Evolutionary conservation across 306 rosid species (phyloP).

Genomic region (Oemleria cerasiformis): DNA sequence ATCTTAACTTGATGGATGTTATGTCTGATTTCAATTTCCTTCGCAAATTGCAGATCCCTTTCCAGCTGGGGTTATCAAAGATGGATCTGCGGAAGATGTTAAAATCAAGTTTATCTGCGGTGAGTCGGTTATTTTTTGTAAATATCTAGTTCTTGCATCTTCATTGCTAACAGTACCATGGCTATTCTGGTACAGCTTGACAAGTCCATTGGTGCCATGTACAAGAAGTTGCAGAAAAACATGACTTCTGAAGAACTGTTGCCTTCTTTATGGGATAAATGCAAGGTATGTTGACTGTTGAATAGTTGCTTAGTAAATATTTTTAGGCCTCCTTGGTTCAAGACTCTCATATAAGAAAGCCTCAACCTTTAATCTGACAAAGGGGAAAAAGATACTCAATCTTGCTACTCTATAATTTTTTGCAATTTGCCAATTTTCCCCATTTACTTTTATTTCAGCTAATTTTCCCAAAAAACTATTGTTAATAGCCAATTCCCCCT

Average conservation of each 20-base stretch:
- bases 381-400: background rate
- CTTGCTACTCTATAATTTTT: no score
- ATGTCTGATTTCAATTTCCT: constrained; percentile 21
- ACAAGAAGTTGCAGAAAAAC: constrained; percentile 93
- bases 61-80: constrained; percentile 90
- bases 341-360: background rate
- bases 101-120: constrained; percentile 89
- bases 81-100: constrained; percentile 80
- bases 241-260: constrained; percentile 92
- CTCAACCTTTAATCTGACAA: background rate
- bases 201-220: constrained; percentile 75
- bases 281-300: constrained; percentile 62
- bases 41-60: constrained; percentile 72
- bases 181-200: constrained; percentile 55
- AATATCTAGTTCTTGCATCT: constrained; percentile 8
- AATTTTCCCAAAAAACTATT: no score
- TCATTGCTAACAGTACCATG: constrained; percentile 12
- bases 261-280: constrained; percentile 96
- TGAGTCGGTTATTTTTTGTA: constrained; percentile 28
- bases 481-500: no score
- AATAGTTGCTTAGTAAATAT: constrained; percentile 1
- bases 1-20: background rate
- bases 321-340: background rate
- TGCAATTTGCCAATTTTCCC: no score
- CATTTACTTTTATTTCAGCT: no score